Evolutionary conservation across 208 protist species (phyloP), one percentile per base, ranked within the genome.

Genomic region (Acanthamoeba lenticulata): DNA sequence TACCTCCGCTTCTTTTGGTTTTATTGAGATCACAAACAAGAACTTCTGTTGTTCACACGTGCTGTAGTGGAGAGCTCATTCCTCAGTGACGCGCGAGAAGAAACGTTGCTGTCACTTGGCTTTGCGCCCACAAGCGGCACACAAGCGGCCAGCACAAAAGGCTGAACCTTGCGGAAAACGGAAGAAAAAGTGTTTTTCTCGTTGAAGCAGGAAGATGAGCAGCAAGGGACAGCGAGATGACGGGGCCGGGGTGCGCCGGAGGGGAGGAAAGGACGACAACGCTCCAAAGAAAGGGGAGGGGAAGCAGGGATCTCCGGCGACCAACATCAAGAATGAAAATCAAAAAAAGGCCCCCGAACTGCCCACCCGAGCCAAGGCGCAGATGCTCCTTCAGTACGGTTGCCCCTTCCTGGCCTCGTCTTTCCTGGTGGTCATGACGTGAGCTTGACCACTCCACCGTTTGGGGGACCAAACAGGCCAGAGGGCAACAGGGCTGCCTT

Each of bases 1-100:
- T 97, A 97, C 92, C 67, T 97, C 38, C 91, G 95, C 44, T 96
- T 92, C 62, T 95, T 47, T 44, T 96, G 95, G 95, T 96, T 95
- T 47, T 94, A 94, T 24, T 92, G n/a, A 27, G 29, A 38, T 24
- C 9, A 57, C 19, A 57, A 57, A 57, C 9, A n/a, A n/a, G n/a
- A n/a, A n/a, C n/a, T n/a, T n/a, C n/a, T n/a, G n/a, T n/a, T n/a
- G n/a, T n/a, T n/a, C n/a, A n/a, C n/a, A n/a, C n/a, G n/a, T n/a
- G n/a, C n/a, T n/a, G n/a, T n/a, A n/a, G n/a, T n/a, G n/a, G n/a
- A n/a, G n/a, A n/a, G n/a, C n/a, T n/a, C n/a, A n/a, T n/a, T n/a
- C n/a, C n/a, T n/a, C n/a, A n/a, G n/a, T n/a, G n/a, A n/a, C n/a
- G n/a, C n/a, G n/a, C n/a, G n/a, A n/a, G n/a, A n/a, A n/a, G n/a